phyloP scores from a whole-genome alignment of 2,329 filamentous ascomycete species.

The Arthrobotrys iridis region DNA sequence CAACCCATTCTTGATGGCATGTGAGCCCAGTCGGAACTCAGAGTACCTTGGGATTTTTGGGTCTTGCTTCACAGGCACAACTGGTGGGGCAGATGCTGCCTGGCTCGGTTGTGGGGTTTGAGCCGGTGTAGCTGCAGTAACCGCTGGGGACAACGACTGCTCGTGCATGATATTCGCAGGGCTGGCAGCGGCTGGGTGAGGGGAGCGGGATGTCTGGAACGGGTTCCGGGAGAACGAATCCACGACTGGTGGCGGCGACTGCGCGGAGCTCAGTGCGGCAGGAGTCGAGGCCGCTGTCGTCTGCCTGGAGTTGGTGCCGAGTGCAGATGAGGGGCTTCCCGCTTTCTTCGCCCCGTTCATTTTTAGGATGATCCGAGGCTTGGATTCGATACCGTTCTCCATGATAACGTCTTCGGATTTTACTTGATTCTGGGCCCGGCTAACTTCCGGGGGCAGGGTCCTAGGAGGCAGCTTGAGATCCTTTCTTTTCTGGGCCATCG shows the following conservation, averaged over 20 bases:
- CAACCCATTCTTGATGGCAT: constrained; percentile 12
- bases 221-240: constrained; percentile 15
- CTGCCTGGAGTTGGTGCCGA: constrained; percentile 12
- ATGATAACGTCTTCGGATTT: constrained; percentile 31
- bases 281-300: constrained; percentile 37
- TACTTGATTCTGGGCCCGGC: not conserved
- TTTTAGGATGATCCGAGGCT: constrained; percentile 28
- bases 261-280: constrained; percentile 20
- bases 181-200: constrained; percentile 9
- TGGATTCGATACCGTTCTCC: constrained; percentile 27
- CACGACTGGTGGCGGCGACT: constrained; percentile 11
- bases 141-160: constrained; percentile 28
- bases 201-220: constrained; percentile 17
- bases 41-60: not conserved
- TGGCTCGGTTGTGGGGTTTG: not conserved
- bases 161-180: not conserved
- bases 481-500: constrained; percentile 20
- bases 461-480: constrained; percentile 14
- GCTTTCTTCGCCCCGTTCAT: constrained; percentile 39
- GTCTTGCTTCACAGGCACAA: not conserved
- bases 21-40: not conserved
- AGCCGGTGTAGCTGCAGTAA: constrained; percentile 12
- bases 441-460: constrained; percentile 16
- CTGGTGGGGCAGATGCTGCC: not conserved
- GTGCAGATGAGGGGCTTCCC: constrained; percentile 25